A percentile compares a stretch with the other conserved stretches of the same genome.
Conservation (phyloP, 2,329 filamentous ascomycete genomes). For the Botrytis aclada region DNA sequence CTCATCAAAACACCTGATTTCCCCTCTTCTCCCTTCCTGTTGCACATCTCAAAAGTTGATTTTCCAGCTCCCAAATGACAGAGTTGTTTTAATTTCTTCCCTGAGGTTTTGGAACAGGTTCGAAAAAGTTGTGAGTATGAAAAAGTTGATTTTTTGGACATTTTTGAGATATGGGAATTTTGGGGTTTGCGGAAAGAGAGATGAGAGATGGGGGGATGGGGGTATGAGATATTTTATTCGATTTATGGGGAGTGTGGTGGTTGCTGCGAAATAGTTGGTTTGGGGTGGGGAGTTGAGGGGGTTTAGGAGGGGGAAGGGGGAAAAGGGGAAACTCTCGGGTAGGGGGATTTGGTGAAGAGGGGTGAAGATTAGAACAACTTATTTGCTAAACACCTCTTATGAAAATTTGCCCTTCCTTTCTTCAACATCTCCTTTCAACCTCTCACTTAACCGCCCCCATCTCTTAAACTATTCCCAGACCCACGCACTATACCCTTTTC, state of each 20-base stretch:
- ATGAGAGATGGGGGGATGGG: fast-evolving
- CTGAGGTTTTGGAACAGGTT: neutral
- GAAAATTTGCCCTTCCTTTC: fast-evolving
- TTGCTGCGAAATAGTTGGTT: neutral
- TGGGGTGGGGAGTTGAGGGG: neutral
- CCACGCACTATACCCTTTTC: fast-evolving
- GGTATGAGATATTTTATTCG: neutral
- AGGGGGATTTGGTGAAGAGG: neutral
- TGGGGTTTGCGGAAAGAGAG: fast-evolving
- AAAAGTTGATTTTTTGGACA: neutral
- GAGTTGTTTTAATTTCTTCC: neutral
- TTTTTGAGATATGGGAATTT: neutral
- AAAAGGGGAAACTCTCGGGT: too few relatives aligned
- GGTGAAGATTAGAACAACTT: neutral
- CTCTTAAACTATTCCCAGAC: neutral
- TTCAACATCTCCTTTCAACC: neutral
- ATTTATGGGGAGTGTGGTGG: neutral
- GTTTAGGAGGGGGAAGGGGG: neutral
- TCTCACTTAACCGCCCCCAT: neutral
- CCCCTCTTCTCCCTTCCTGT: neutral
- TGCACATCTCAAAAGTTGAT: neutral
- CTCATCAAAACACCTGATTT: neutral
- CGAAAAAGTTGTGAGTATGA: neutral
- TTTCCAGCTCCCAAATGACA: neutral
- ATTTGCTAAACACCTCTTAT: fast-evolving